A percentile compares a stretch with the other conserved stretches of the same genome.
Evolutionary conservation across 1,284 basidiomycete genomes (phyloP).

Genomic region (Leccinum variabile): DNA sequence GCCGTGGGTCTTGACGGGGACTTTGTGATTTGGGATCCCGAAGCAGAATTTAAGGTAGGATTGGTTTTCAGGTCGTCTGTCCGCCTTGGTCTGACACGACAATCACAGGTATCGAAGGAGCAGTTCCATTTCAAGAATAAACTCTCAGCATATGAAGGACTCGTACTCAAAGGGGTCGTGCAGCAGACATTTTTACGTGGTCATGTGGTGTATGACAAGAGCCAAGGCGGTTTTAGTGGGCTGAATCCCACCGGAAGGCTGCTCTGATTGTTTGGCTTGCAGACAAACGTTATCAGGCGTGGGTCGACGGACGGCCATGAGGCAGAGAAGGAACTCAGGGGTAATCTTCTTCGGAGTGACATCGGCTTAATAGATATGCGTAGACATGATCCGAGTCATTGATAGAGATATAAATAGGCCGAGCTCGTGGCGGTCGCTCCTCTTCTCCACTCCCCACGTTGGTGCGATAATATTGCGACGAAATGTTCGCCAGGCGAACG

Average conservation of each 20-base stretch:
- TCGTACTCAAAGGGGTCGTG: constrained; percentile 68
- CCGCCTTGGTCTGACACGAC: constrained; percentile 13
- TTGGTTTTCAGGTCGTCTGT: constrained; percentile 3
- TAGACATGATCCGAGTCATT: too few relatives aligned
- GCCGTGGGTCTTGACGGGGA: constrained; percentile 79
- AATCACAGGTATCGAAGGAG: constrained; percentile 66
- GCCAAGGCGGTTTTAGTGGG: constrained; percentile 36
- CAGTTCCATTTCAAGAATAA: constrained; percentile 89
- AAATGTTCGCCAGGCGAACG: constrained; percentile 17
- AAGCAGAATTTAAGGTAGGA: constrained; percentile 57
- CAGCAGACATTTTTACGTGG: constrained; percentile 79
- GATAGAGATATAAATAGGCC: not conserved
- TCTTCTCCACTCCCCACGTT: not conserved
- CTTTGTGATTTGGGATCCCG: constrained; percentile 81
- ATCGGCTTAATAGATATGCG: not conserved
- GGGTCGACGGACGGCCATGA: not conserved
- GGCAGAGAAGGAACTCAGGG: too few relatives aligned
- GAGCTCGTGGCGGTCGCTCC: not conserved
- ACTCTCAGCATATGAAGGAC: constrained; percentile 83
- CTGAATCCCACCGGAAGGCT: constrained; percentile 36
- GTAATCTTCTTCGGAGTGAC: too few relatives aligned
- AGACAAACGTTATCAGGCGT: not conserved
- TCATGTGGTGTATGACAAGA: constrained; percentile 57
- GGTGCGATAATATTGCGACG: not conserved
- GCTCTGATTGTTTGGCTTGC: constrained; percentile 21